Evolutionary conservation across 306 rosid species (phyloP).

Genomic region (Malus sylvestris): DNA sequence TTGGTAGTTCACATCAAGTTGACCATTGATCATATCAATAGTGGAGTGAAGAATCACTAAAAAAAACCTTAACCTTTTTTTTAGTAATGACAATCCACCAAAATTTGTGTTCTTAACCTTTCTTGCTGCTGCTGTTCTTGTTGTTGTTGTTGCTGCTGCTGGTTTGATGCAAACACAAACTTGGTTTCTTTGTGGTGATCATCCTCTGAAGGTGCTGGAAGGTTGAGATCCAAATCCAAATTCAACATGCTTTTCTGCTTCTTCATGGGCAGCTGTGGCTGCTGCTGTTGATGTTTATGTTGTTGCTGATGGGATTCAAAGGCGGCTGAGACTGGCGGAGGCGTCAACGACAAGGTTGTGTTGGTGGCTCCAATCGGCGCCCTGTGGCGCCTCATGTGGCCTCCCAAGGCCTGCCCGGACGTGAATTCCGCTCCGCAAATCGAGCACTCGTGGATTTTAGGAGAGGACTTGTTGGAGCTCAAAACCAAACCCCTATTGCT

Average conservation of each 20-base stretch:
- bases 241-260: slow-evolving; percentile 42
- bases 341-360: slow-evolving; percentile 38
- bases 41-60: slow-evolving; percentile 6
- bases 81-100: slow-evolving; percentile 98
- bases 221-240: slow-evolving; percentile 92
- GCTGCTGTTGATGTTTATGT: slow-evolving; percentile 15
- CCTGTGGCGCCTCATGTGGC: slow-evolving; percentile 88
- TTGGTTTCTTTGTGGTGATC: slow-evolving; percentile 61
- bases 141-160: slow-evolving; percentile 24
- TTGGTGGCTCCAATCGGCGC: slow-evolving; percentile 30
- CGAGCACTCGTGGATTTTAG: slow-evolving; percentile 73
- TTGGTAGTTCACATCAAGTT: slow-evolving; percentile 27
- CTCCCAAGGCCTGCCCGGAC: slow-evolving; percentile 90
- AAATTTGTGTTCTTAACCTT: slow-evolving; percentile 17
- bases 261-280: slow-evolving; percentile 22
- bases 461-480: slow-evolving; percentile 27
- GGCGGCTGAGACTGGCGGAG: slow-evolving; percentile 35
- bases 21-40: slow-evolving; percentile 13
- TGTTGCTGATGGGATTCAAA: slow-evolving; percentile 17
- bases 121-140: slow-evolving; percentile 26
- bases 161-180: slow-evolving; percentile 52
- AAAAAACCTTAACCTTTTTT: slow-evolving; percentile 10
- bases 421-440: slow-evolving; percentile 76
- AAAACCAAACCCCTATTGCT: slow-evolving; percentile 32
- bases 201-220: slow-evolving; percentile 84